Percentiles rank a stretch among this genome's conserved stretches.
Evolutionary conservation across 2,329 filamentous ascomycete genomes (phyloP).

Genomic region (Esteya vermicola): DNA sequence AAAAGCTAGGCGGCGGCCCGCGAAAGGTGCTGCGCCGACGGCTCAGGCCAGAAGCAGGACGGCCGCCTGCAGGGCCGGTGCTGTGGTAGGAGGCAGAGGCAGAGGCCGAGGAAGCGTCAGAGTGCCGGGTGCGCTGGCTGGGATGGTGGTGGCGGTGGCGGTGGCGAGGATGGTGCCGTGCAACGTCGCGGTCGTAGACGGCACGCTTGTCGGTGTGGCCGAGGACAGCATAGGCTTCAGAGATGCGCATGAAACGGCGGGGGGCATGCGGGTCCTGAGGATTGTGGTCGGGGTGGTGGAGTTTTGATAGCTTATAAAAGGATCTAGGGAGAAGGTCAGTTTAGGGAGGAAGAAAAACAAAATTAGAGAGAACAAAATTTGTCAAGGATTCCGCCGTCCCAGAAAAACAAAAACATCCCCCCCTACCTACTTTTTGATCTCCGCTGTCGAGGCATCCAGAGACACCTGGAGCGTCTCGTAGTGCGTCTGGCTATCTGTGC

Average conservation of each 20-base stretch:
- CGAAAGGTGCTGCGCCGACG: conserved; percentile 61
- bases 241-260: conserved; percentile 67
- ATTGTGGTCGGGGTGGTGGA: conserved; percentile 87
- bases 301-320: conserved; percentile 86
- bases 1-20: conserved; percentile 84
- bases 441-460: conserved; percentile 50
- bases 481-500: conserved; percentile 38
- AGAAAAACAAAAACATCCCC: background rate
- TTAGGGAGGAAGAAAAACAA: background rate
- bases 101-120: too few relatives aligned
- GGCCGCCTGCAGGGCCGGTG: conserved; percentile 51
- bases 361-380: background rate
- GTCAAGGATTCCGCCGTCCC: background rate
- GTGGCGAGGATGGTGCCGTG: conserved; percentile 23
- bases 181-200: conserved; percentile 63
- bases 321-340: conserved; percentile 26
- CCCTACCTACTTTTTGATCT: conserved; percentile 64
- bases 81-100: conserved; percentile 45
- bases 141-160: conserved; percentile 16
- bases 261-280: conserved; percentile 57
- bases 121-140: conserved; percentile 14
- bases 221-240: conserved; percentile 70
- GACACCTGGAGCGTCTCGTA: conserved; percentile 73
- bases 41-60: conserved; percentile 70
- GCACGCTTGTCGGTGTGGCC: conserved; percentile 59